Evolutionary conservation across 179 eudicot species (phyloP).

Genomic region (Heliamphora pulchella): DNA sequence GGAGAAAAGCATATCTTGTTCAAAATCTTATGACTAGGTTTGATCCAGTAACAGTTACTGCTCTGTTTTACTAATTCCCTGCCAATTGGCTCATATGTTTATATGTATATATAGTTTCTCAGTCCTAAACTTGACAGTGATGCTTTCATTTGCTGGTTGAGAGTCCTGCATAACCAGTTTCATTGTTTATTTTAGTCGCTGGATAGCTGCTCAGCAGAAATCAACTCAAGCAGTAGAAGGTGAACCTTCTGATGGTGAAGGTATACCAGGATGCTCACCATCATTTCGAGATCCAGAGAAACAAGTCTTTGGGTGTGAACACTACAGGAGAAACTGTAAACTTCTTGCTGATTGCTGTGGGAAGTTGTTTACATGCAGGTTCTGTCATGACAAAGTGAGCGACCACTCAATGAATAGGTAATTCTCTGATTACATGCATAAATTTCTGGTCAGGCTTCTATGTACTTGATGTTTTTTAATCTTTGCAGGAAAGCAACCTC

Average conservation of each 20-base stretch:
- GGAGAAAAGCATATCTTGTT: slow-evolving; percentile 83
- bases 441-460: neutral
- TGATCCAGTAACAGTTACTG: no score
- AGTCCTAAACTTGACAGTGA: no score
- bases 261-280: slow-evolving; percentile 53
- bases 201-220: slow-evolving; percentile 96
- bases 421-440: neutral
- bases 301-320: slow-evolving; percentile 67
- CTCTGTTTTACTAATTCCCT: neutral
- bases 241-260: slow-evolving; percentile 46
- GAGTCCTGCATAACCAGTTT: no score
- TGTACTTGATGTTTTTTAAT: neutral
- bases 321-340: slow-evolving; percentile 75
- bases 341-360: slow-evolving; percentile 86
- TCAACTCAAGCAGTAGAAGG: slow-evolving; percentile 43
- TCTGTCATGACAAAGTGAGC: slow-evolving; percentile 95
- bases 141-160: no score
- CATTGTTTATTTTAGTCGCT: slow-evolving; percentile 43
- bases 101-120: no score
- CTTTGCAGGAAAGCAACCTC: slow-evolving; percentile 71
- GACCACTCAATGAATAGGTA: slow-evolving; percentile 97
- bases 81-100: no score
- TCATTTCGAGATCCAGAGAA: slow-evolving; percentile 64
- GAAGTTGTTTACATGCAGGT: slow-evolving; percentile 72
- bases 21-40: slow-evolving; percentile 45